Evolutionary conservation across 805 yeast species (phyloP), one percentile per base, ranked within the genome.

Genomic region (Nakazawaea wickerhamii): DNA sequence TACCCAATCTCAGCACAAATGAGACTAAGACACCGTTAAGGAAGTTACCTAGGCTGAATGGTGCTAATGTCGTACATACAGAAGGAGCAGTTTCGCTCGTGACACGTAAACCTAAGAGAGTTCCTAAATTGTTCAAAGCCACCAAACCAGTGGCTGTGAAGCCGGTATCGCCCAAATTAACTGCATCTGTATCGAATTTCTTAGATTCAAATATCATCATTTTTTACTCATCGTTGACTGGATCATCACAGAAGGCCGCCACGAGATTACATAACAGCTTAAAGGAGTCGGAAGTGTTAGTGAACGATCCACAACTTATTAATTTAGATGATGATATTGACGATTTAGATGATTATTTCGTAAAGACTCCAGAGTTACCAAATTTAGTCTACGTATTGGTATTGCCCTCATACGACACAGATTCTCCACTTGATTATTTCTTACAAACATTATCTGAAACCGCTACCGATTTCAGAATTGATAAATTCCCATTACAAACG

Each of bases 321-420:
- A 81, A 84, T 55, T 59, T 89, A 41, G 96, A 90, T 60, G 91
- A 89, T 46, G 83, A 77, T 51, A 66, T 90, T 14, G 84, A 81
- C 49, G 96, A 90, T 60, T 63, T 86, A 40, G 97, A 90, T 54
- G 84, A 84, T 45, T 89, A 76, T 59, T 89, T 89, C 57, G 68
- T 86, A 36, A 74, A 73, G 39, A 70, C 78, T 9, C 95, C 95
- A 5, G 50, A 55, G 23, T 41, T 52, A 22, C 60, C 60, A 4
- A 72, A 78, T 42, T 63, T 75, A 31, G 62, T 87, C 10, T 89
- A 87, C 54, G 57, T 90, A 28, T 50, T 89, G 45, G 86, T 89
- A 13, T 67, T 89, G 25, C 97, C 97, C 1, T 87, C 96, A 0
- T 89, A 89, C 57, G 96, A 88, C 50, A 84, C 90, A 0, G 97